Percentiles rank a stretch among this genome's conserved stretches.
phyloP scores from a whole-genome alignment of 768 basidiomycete genomes.

The Leccinum variicolor region DNA sequence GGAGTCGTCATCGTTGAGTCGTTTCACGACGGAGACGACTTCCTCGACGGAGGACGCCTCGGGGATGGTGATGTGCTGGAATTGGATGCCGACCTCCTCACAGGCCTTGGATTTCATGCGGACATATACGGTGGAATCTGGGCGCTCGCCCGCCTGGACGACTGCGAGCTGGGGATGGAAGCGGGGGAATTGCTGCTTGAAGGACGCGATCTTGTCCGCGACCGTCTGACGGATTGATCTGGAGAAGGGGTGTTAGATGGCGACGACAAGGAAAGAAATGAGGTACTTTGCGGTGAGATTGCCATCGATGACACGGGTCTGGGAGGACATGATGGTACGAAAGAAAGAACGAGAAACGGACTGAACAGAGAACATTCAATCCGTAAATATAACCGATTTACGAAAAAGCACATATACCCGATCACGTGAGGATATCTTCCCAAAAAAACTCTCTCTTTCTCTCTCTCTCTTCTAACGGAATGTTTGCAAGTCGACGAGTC shows the following conservation, averaged over 20 bases:
- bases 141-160: conserved; percentile 89
- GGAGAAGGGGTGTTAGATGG: conserved; percentile 6
- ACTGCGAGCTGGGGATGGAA: conserved; percentile 91
- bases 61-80: conserved; percentile 75
- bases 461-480: conserved; percentile 40
- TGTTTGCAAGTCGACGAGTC: conserved; percentile 46
- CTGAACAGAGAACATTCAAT: not conserved
- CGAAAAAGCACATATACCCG: not conserved
- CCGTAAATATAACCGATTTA: conserved; percentile 1
- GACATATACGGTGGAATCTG: conserved; percentile 89
- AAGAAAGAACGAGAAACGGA: conserved; percentile 11
- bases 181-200: conserved; percentile 71
- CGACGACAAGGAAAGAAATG: not conserved
- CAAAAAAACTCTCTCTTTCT: not conserved
- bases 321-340: conserved; percentile 32
- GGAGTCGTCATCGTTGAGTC: conserved; percentile 77
- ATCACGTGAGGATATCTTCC: conserved; percentile 22
- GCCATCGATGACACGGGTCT: conserved; percentile 69
- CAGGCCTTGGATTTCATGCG: conserved; percentile 98
- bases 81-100: conserved; percentile 87
- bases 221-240: conserved; percentile 82
- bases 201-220: conserved; percentile 59
- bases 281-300: conserved; percentile 78
- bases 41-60: conserved; percentile 68
- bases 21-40: conserved; percentile 71